phyloP scores from a whole-genome alignment of 768 basidiomycete species.

The Termitomyces sp. region DNA sequence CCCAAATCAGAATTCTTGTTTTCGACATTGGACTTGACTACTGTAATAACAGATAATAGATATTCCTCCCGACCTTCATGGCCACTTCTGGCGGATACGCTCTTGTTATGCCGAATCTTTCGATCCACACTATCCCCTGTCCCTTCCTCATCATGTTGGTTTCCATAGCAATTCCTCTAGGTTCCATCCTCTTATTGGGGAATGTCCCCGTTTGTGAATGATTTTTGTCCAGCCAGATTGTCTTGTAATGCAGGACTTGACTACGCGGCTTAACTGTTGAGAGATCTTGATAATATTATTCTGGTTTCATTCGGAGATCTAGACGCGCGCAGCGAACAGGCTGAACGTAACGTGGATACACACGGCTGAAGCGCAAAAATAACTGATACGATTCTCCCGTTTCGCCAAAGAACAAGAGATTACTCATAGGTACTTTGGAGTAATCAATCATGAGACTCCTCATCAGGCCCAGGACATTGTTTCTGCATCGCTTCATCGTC shows the following conservation, averaged over 20 bases:
- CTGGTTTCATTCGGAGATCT: background rate
- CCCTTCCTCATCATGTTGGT: background rate
- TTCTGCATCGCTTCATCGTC: constrained; percentile 49
- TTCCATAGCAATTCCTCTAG: background rate
- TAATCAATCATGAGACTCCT: constrained; percentile 75
- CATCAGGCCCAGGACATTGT: constrained; percentile 70
- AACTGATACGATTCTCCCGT: background rate
- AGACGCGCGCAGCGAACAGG: background rate
- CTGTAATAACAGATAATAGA: constrained; percentile 10
- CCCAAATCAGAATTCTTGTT: constrained; percentile 4
- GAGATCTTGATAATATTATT: no score
- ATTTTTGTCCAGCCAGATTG: background rate
- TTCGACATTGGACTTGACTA: constrained; percentile 10
- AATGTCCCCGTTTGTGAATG: background rate
- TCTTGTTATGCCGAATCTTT: background rate
- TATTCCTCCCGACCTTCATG: background rate
- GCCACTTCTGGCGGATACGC: constrained; percentile 2
- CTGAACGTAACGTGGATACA: background rate
- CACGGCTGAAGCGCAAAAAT: background rate
- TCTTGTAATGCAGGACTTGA: no score
- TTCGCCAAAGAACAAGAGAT: background rate
- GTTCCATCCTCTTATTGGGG: background rate
- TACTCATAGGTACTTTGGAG: background rate
- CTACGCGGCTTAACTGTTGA: no score
- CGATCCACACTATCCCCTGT: background rate